Evolutionary conservation across 345 rosid species (phyloP), one percentile per base, ranked within the genome.

Genomic region (Diplotaxis tenuifolia): DNA sequence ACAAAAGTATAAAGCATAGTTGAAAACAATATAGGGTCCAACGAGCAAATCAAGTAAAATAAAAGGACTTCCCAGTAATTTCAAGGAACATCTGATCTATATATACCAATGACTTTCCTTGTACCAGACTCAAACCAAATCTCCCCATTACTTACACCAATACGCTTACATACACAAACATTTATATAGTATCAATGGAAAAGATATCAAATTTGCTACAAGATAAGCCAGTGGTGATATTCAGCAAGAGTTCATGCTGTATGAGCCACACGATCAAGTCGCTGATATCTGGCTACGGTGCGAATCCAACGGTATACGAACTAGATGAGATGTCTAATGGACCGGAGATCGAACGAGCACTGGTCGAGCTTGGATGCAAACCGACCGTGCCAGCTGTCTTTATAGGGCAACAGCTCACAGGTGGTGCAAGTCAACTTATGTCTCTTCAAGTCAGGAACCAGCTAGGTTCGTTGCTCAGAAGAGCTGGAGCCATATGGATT

Each of bases 401-500:
- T 83, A 93, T 93, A 21, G 94, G 91, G 5, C 86, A 88, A 63
- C 74, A 82, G 65, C 87, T 87, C 53, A 69, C 85, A 9, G 98
- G 97, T 2, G 97, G 97, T 72, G 80, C 94, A 22, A 81, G 83
- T 65, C 88, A 93, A 73, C 64, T 93, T 75, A 88, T 47, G 53
- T 78, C 85, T 70, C 87, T 91, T 62, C 86, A 89, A 25, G 82
- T 93, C 40, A 84, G 70, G 82, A 87, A 92, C 70, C 81, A 88
- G 76, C 82, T 93, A 2, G 89, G 75, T 27, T 75, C 89, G 6
- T 38, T 84, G 75, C 98, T 93, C 54, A 83, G 77, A 62, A 78
- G 79, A 42, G 98, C 97, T 22, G 88, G 94, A 18, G 98, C 98
- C 15, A 89, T 93, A 10, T 93, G 97, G 94, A 59, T 93, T 12